Base-by-base conservation (phyloP, 2,329 filamentous ascomycete genomes). In the Tolypocladium guangdongense region DNA sequence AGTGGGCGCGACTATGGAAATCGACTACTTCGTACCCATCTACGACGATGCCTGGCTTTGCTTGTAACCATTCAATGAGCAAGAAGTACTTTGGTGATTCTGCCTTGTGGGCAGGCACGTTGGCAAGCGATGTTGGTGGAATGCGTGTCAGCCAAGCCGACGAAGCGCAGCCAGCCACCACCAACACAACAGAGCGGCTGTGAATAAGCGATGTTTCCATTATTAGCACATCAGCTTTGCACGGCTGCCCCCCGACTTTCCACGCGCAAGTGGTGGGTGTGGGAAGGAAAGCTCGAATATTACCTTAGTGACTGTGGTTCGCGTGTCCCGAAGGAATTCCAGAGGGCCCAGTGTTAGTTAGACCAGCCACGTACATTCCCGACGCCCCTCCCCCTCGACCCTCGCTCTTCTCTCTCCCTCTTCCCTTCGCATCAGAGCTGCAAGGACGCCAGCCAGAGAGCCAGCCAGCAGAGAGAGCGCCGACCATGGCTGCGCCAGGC, bases 401-500 rank as follows among this genome's bases (percentile, higher is more conserved):
- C 41, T 27, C 45, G 20, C 11, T 11, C 12, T 8, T 49, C 20
- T 24, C 27, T 11, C 27, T 20, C 18, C 37, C n/a, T 39, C 38
- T 24, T 24, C 38, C 16, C 43, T 33, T 18, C 27, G 18, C 22
- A n/a, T 18, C 27, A 32, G 18, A 27, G 43, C 22, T 45, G 24
- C 41, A 11, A 30, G 7, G 41, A 45, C 41, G 41, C 24, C 24
- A 33, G 20, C 22, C 22, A 43, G 32, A 7, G 8, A 10, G 30
- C 27, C 27, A 27, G 27, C 27, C 39, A 24, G 27, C 20, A 37
- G 47, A 49, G 47, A 49, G 32, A 49, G 27, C 36, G 54, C 55
- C 43, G 24, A 57, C 60, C 63, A 81, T 80, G 77, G 70, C 76
- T 58, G 69, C 72, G 57, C 71, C 75, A 36, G 71, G 70, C 57